Base-by-base conservation (phyloP, 192 early-diverging fungal genomes). In the Backusella sp. region DNA sequence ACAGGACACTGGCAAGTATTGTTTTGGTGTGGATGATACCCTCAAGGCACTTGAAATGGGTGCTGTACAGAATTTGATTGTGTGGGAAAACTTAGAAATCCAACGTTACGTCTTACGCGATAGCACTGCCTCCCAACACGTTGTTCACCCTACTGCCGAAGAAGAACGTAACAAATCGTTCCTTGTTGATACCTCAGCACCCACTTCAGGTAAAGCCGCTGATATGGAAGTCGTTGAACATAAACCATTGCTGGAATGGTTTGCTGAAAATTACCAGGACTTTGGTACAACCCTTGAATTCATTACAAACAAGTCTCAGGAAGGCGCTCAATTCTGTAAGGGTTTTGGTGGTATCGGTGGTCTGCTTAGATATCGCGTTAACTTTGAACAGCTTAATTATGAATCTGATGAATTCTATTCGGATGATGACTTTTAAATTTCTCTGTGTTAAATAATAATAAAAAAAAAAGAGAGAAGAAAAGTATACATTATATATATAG, bases 281-380 rank as follows among this genome's bases (percentile, higher is more conserved):
- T 97, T 94, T 80, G 98, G 95, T 72, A 94, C 97, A 30, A 87
- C 84, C 15, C 88, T 99, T 11, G 98, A 99, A 85, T 97, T 97
- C 84, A 90, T 99, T 62, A 98, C 97, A 41, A 96, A 99, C 89
- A 86, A 92, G 76, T 97, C 97, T 52, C 94, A 94, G 74, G 97
- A 98, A 85, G 97, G 97, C 46, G 92, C 95, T 39, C 96, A 98
- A 86, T 99, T 98, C 86, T 95, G 98, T 73, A 95, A 94, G 80
- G 98, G 98, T 23, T 99, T 99, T 84, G 98, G 98, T 86, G 98
- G 98, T 59, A 98, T 99, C 76, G 98, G 78, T 56, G 78, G 78
- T 67, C 30, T 79, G 23, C 67, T 79, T 23, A 72, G 98, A 81
- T 99, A 98, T 91, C 96, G 99, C 88, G 91, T 97, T 67, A 90